Base-by-base conservation (phyloP, 2,329 filamentous ascomycete species). In the Phoma sp. region DNA sequence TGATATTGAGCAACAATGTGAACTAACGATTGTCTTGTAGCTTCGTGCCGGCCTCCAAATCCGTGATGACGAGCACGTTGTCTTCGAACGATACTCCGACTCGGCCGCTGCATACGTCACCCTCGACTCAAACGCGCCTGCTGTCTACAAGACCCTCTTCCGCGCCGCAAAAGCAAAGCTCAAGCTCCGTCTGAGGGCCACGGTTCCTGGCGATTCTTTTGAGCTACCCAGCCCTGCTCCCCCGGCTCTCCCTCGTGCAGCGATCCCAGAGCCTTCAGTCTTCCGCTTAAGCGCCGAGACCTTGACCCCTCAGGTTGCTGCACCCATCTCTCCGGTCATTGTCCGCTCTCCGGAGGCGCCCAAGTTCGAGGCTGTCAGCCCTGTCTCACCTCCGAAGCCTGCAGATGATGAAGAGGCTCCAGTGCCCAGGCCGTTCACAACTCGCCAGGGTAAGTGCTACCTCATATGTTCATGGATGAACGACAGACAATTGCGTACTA, bases 91-190 rank as follows among this genome's bases (percentile, higher is more conserved):
- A 65, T 99, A 92, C 79, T 98, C 95, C 61, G 95, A 99, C 77
- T 97, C 92, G 61, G 91, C 92, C 61, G 89, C 83, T 38, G 81
- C 87, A 61, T 98, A 90, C 76, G 85, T 98, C 62, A 82, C 84
- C 37, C 87, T 99, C 56, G 89, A 96, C 74, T 81, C 86, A 58
- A 81, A 82, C 72, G 96, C 96, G 71, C 78, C 84, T 7, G 83
- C 90, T 38, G 91, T 96, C 69, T 99, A 96, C 83, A 98, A 97
- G 82, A 95, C 97, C 74, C 88, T 99, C 34, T 93, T 95, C 74
- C 89, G 95, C 68, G 95, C 95, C 63, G 95, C 95, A 61, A 99
- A 97, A 81, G 95, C 95, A 30, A 99, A 99, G 83, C 87, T 93
- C 62, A 99, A 98, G 87, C 87, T 99, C 65, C 93, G 95, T 77